Evolutionary conservation across 192 early-diverging fungal genomes (phyloP).

Genomic region (Backusella sp.): DNA sequence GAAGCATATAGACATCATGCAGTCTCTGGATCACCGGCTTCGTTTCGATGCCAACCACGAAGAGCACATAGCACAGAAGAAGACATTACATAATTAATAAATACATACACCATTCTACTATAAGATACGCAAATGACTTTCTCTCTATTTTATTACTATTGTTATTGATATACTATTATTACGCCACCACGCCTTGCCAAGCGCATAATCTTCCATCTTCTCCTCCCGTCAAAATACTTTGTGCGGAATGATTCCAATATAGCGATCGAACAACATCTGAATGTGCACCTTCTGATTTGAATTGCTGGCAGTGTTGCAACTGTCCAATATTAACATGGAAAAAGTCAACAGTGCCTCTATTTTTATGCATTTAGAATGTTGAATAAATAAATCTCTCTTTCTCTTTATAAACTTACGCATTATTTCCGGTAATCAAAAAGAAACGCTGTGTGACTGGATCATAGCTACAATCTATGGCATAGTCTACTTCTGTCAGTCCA

Average conservation of each 20-base stretch:
- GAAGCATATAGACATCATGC: constrained; percentile 16
- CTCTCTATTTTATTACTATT: background rate
- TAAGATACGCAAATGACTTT: background rate
- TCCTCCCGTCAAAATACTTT: constrained; percentile 68
- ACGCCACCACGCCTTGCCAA: constrained; percentile 51
- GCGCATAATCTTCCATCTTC: constrained; percentile 75
- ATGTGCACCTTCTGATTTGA: constrained; percentile 69
- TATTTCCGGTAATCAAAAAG: constrained; percentile 78
- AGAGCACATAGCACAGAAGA: constrained; percentile 6
- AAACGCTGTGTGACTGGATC: constrained; percentile 65
- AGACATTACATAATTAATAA: constrained; percentile 9
- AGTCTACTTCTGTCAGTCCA: constrained; percentile 63
- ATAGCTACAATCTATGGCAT: constrained; percentile 82
- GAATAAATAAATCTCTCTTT: background rate
- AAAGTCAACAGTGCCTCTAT: constrained; percentile 72
- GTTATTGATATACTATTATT: background rate
- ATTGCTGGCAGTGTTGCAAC: constrained; percentile 72
- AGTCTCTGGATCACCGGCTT: background rate
- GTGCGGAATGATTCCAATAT: constrained; percentile 63
- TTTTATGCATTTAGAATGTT: background rate
- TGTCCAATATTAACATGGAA: constrained; percentile 78
- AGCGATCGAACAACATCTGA: constrained; percentile 82
- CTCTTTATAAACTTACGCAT: constrained; percentile 44
- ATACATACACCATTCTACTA: background rate
- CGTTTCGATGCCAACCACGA: background rate